Conservation (phyloP, 129 eudicot genomes). For the Chrysanthemum lavandulifolium region DNA sequence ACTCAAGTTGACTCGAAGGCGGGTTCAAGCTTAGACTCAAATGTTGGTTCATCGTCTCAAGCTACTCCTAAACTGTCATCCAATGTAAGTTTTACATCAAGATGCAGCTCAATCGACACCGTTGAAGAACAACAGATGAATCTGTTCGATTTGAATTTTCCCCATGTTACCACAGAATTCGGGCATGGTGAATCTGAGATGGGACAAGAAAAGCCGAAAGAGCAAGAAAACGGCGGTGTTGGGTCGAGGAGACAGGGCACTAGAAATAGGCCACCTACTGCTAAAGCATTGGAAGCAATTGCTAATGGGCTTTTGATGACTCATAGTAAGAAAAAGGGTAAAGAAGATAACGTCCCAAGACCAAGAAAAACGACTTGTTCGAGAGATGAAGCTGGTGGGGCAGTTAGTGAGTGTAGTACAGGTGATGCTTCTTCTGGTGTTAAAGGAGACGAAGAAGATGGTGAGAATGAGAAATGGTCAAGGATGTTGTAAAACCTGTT, state of each 20-base stretch:
- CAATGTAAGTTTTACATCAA: conserved; percentile 37
- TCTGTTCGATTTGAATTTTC: conserved; percentile 55
- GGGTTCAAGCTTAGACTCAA: too few species aligned
- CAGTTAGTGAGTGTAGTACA: conserved; percentile 35
- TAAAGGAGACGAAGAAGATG: conserved; percentile 39
- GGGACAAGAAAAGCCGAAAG: conserved; percentile 24
- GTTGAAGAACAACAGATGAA: conserved; percentile 33
- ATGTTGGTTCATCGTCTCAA: too few species aligned
- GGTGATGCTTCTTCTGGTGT: conserved; percentile 32
- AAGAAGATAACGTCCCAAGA: conserved; percentile 23
- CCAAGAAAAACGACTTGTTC: conserved; percentile 30
- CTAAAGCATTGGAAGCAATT: conserved; percentile 26
- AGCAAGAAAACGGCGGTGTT: conserved; percentile 32
- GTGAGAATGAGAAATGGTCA: conserved; percentile 28
- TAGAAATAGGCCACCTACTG: conserved; percentile 63
- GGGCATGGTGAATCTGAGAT: neutral
- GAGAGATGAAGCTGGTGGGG: conserved; percentile 19
- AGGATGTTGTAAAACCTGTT: neutral
- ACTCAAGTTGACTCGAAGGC: too few species aligned
- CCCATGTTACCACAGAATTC: conserved; percentile 45
- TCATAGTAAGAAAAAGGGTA: conserved; percentile 32
- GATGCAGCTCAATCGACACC: conserved; percentile 43
- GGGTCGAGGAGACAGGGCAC: conserved; percentile 58
- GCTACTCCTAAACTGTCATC: too few species aligned
- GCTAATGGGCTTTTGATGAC: too few species aligned